These are phyloP conservation scores for Proliferodiscus dingleyae DNA, from an alignment of 2,329 filamentous ascomycete species.

Conservation along the genomic window DNA sequence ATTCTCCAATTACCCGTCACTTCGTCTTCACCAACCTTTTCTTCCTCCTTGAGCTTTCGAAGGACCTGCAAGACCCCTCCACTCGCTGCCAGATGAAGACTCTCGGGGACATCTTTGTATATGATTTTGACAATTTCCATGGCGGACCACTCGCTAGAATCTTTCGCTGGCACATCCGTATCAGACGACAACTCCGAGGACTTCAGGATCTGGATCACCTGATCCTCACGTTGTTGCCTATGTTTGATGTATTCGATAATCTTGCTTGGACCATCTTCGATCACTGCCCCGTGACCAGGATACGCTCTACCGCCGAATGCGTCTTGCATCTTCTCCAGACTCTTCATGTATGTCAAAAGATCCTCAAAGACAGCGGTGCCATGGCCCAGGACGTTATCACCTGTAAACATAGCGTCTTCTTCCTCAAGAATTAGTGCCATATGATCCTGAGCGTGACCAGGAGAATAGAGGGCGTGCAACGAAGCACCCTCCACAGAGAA, in stretches of 20 bases:
- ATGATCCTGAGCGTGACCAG: slow-evolving; percentile 79
- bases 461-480: slow-evolving; percentile 59
- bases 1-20: slow-evolving; percentile 41
- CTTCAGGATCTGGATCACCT: slow-evolving; percentile 63
- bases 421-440: slow-evolving; percentile 73
- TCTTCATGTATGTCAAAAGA: slow-evolving; percentile 61
- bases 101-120: slow-evolving; percentile 73
- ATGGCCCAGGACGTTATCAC: slow-evolving; percentile 83
- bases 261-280: slow-evolving; percentile 66
- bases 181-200: slow-evolving; percentile 33
- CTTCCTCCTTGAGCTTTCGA: slow-evolving; percentile 71
- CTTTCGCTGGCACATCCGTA: slow-evolving; percentile 15
- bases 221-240: slow-evolving; percentile 71
- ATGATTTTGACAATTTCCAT: slow-evolving; percentile 86
- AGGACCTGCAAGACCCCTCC: slow-evolving; percentile 74
- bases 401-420: slow-evolving; percentile 79
- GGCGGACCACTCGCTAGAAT: slow-evolving; percentile 52
- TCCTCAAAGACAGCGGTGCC: slow-evolving; percentile 84
- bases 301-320: slow-evolving; percentile 68
- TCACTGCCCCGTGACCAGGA: slow-evolving; percentile 79
- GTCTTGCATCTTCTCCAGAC: slow-evolving; percentile 62
- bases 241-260: slow-evolving; percentile 82
- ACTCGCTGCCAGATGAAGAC: slow-evolving; percentile 70
- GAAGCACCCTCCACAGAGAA: slow-evolving; percentile 58
- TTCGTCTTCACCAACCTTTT: slow-evolving; percentile 47